Conservation (phyloP, 768 basidiomycete genomes). For the Galerina marginata region DNA sequence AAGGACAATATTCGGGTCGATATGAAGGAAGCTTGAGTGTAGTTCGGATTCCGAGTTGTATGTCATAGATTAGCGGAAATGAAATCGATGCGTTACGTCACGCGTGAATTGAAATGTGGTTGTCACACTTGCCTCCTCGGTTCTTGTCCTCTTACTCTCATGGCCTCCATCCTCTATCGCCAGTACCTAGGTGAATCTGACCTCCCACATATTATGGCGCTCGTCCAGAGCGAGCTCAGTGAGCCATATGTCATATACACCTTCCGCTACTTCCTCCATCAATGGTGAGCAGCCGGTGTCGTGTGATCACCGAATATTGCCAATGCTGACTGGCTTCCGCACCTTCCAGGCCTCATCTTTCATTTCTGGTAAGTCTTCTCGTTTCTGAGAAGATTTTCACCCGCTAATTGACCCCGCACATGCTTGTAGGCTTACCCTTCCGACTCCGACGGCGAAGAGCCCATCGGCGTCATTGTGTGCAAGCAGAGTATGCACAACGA, state of each 20-base stretch:
- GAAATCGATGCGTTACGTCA: conserved; percentile 6
- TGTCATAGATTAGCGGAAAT: background rate
- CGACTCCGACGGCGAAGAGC: conserved; percentile 43
- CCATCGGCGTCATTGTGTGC: conserved; percentile 94
- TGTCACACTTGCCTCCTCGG: conserved; percentile 8
- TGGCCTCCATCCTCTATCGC: conserved; percentile 61
- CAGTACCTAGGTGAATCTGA: conserved; percentile 79
- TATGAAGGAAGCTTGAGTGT: conserved; percentile 9
- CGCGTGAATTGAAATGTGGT: background rate
- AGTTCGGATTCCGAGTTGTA: background rate
- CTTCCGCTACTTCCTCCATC: conserved; percentile 94
- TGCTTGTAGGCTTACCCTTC: conserved; percentile 60
- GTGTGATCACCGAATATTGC: conserved; percentile 33
- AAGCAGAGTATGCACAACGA: conserved; percentile 92
- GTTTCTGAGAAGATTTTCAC: background rate
- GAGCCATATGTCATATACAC: conserved; percentile 98
- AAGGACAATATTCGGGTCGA: conserved; percentile 13
- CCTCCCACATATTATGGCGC: conserved; percentile 80
- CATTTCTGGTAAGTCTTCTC: conserved; percentile 65
- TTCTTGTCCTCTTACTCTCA: conserved; percentile 24
- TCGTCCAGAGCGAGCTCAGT: conserved; percentile 90
- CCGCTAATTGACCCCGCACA: background rate
- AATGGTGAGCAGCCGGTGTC: conserved; percentile 72
- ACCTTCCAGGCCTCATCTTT: conserved; percentile 79
- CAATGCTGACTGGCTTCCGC: conserved; percentile 19